These are phyloP conservation scores for Forsythia viridissima DNA, from an alignment of 257 asterid species.

Conservation along the genomic window DNA sequence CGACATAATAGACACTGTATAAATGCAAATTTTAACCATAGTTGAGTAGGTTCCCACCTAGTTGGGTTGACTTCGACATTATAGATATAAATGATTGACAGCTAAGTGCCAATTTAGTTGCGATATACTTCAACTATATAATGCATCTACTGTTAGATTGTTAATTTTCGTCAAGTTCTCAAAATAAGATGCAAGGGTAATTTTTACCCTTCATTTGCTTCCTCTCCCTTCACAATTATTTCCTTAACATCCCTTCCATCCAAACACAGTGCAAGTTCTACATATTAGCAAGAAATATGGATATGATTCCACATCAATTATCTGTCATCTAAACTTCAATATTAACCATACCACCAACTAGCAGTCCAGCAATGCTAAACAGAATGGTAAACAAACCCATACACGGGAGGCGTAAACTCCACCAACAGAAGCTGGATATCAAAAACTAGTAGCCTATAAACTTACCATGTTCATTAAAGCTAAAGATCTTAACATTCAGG, in stretches of 20 bases:
- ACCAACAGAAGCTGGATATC: background rate
- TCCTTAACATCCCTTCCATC: background rate
- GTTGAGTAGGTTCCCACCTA: background rate
- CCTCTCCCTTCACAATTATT: background rate
- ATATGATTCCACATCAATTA: too few relatives aligned
- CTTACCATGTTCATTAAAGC: background rate
- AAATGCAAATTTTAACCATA: too few relatives aligned
- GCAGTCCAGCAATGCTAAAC: background rate
- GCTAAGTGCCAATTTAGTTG: background rate
- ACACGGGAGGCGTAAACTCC: background rate
- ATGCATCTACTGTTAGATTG: background rate
- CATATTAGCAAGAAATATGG: too few relatives aligned
- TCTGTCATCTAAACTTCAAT: too few relatives aligned
- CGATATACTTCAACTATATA: background rate
- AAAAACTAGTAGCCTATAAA: background rate
- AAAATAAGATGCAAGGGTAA: background rate
- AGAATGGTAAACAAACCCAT: background rate
- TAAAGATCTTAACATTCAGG: background rate
- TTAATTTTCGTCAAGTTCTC: background rate
- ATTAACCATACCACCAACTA: too few relatives aligned
- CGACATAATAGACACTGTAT: too few relatives aligned
- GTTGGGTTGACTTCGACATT: background rate
- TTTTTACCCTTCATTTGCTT: background rate
- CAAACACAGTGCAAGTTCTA: conserved; percentile 5
- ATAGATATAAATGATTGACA: background rate